Evolutionary conservation across 2,329 filamentous ascomycete genomes (phyloP).

Genomic region (Cladosporium sp.): DNA sequence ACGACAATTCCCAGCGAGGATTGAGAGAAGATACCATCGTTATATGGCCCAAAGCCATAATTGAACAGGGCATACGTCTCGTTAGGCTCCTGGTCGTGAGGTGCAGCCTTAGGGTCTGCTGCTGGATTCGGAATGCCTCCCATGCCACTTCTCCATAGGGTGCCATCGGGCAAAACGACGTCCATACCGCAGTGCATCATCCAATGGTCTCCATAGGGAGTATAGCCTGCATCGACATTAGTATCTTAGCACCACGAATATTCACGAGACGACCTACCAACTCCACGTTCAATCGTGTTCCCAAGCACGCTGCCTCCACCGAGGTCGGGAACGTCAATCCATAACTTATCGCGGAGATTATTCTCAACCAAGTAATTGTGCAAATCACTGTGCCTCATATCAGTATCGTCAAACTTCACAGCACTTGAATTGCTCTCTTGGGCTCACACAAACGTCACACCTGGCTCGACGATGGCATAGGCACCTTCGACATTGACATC

Average conservation of each 20-base stretch:
- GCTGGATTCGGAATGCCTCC: slow-evolving; percentile 33
- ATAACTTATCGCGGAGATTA: slow-evolving; percentile 35
- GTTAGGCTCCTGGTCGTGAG: slow-evolving; percentile 19
- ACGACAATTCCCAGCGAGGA: slow-evolving; percentile 34
- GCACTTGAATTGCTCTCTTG: neutral
- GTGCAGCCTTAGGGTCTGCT: slow-evolving; percentile 18
- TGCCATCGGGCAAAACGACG: slow-evolving; percentile 39
- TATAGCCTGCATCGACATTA: slow-evolving; percentile 26
- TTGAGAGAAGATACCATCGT: slow-evolving; percentile 36
- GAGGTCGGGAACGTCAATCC: slow-evolving; percentile 46
- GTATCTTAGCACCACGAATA: neutral
- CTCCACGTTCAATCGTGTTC: slow-evolving; percentile 47
- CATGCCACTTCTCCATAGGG: slow-evolving; percentile 39
- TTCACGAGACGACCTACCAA: slow-evolving; percentile 17
- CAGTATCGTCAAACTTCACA: neutral
- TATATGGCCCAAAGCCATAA: slow-evolving; percentile 35
- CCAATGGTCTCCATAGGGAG: slow-evolving; percentile 42
- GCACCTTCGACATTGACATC: slow-evolving; percentile 48
- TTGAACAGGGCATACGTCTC: slow-evolving; percentile 30
- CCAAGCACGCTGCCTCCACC: slow-evolving; percentile 50
- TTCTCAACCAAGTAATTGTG: slow-evolving; percentile 47
- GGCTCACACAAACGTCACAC: slow-evolving; percentile 38
- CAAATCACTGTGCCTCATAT: slow-evolving; percentile 41
- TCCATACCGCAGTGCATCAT: slow-evolving; percentile 44
- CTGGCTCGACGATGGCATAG: slow-evolving; percentile 52